A percentile compares a stretch with the other conserved stretches of the same genome.
Evolutionary conservation across 225 moss, liverwort and hornwort species (phyloP).

Genomic region (Marchantia polymorpha): DNA sequence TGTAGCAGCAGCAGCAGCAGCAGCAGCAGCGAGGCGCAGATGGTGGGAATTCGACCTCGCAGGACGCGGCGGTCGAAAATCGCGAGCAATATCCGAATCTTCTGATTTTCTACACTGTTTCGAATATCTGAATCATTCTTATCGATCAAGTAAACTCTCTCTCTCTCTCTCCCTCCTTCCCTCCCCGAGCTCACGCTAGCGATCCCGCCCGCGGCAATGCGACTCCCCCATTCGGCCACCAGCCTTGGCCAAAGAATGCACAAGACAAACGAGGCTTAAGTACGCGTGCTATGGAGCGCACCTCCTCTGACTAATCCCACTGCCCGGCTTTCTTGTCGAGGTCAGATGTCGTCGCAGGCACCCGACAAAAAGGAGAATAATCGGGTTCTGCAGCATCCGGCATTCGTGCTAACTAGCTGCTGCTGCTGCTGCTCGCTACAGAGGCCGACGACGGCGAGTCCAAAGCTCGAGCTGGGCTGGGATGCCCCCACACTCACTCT

Average conservation of each 20-base stretch:
- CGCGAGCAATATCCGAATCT: neutral
- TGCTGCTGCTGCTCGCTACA: conserved; percentile 12
- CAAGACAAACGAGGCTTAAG: neutral
- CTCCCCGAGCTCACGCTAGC: neutral
- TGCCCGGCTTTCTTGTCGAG: neutral
- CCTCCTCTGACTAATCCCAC: neutral
- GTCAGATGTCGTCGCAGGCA: neutral
- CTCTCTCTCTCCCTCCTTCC: neutral
- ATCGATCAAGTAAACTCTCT: neutral
- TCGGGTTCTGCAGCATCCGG: neutral
- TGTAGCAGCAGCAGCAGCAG: no score
- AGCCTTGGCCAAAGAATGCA: neutral
- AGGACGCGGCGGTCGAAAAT: neutral
- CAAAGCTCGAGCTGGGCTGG: no score
- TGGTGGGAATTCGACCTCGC: neutral
- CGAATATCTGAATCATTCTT: neutral
- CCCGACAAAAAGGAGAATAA: neutral
- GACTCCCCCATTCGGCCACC: conserved; percentile 4
- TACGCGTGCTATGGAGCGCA: neutral
- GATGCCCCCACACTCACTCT: neutral
- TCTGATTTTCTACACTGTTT: neutral
- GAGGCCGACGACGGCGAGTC: neutral
- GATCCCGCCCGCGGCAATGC: neutral
- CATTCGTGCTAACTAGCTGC: neutral
- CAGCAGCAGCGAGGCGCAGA: neutral